A percentile compares a stretch with the other conserved stretches of the same genome.
phyloP scores from a whole-genome alignment of 345 rosid species.

The Dovyalis caffra region DNA sequence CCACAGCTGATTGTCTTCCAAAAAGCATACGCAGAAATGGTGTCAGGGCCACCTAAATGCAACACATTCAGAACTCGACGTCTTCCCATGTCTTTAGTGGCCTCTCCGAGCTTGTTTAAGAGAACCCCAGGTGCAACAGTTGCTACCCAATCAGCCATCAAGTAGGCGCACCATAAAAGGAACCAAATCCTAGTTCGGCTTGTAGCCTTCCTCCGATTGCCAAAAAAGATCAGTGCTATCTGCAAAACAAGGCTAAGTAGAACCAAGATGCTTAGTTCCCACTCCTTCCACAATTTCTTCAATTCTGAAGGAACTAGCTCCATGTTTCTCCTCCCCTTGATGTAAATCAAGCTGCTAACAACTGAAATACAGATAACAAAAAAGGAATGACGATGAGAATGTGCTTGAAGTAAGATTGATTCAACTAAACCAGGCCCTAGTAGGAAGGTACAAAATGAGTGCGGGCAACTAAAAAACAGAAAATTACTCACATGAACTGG shows the following conservation, averaged over 20 bases:
- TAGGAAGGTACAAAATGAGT: no score
- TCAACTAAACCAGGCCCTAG: no score
- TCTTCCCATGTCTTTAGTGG: neutral
- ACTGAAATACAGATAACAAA: neutral
- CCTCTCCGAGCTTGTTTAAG: neutral
- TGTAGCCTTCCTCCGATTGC: slow-evolving; percentile 13
- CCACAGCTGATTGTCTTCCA: slow-evolving; percentile 45
- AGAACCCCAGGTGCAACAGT: slow-evolving; percentile 29
- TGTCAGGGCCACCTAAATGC: slow-evolving; percentile 33
- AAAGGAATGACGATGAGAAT: neutral
- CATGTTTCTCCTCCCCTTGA: neutral
- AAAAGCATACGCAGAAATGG: slow-evolving; percentile 27
- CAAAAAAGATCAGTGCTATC: slow-evolving; percentile 10
- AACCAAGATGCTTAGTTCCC: slow-evolving; percentile 29
- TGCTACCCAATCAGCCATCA: slow-evolving; percentile 30
- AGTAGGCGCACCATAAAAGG: slow-evolving; percentile 24
- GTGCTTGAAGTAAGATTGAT: no score
- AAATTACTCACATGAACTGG: no score
- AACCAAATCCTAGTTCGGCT: neutral
- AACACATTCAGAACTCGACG: slow-evolving; percentile 1
- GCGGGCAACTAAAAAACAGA: no score
- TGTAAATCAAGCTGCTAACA: neutral
- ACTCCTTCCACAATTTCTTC: slow-evolving; percentile 17
- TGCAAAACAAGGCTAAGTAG: slow-evolving; percentile 24
- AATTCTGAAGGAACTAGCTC: neutral